Percentiles rank a stretch among this genome's conserved stretches.
phyloP scores from a whole-genome alignment of 2,329 filamentous ascomycete genomes.

The Penicillium sp. region DNA sequence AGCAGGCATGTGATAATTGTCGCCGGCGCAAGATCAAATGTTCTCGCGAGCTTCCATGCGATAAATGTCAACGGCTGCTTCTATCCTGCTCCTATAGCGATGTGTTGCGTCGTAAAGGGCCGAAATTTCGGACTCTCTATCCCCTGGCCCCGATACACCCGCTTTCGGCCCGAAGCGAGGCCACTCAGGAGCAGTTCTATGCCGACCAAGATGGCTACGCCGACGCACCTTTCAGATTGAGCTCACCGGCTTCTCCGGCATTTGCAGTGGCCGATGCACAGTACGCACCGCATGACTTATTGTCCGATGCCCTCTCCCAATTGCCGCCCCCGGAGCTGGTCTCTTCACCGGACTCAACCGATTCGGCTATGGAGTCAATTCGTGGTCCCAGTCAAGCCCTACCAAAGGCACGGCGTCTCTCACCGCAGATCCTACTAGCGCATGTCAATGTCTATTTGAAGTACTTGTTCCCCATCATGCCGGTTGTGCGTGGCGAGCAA shows the following conservation, averaged over 20 bases:
- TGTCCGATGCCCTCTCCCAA: slow-evolving; percentile 34
- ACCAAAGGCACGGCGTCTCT: slow-evolving; percentile 33
- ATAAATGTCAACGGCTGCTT: slow-evolving; percentile 45
- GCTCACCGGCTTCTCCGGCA: slow-evolving; percentile 34
- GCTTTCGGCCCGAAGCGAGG: slow-evolving; percentile 29
- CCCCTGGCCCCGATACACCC: slow-evolving; percentile 44
- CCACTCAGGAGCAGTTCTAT: slow-evolving; percentile 21
- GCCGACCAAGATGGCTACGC: slow-evolving; percentile 27
- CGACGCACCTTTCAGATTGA: slow-evolving; percentile 29
- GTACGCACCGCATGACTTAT: slow-evolving; percentile 27
- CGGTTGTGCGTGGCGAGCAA: slow-evolving; percentile 43
- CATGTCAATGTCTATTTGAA: slow-evolving; percentile 49
- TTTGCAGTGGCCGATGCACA: slow-evolving; percentile 32
- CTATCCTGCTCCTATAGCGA: slow-evolving; percentile 47
- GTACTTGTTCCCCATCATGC: slow-evolving; percentile 50
- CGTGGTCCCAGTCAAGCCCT: slow-evolving; percentile 19
- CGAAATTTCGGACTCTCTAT: slow-evolving; percentile 45
- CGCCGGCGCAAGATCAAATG: slow-evolving; percentile 50
- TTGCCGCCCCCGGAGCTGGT: slow-evolving; percentile 38
- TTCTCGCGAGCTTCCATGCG: slow-evolving; percentile 45
- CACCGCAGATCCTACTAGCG: slow-evolving; percentile 40
- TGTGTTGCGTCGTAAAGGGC: slow-evolving; percentile 44
- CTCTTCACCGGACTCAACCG: slow-evolving; percentile 41
- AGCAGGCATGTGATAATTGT: slow-evolving; percentile 49
- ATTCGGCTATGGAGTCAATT: slow-evolving; percentile 36